A percentile compares a stretch with the other conserved stretches of the same genome.
Evolutionary conservation across 1,284 basidiomycete genomes (phyloP).

Genomic region (Phellopilus nigrolimitatus): DNA sequence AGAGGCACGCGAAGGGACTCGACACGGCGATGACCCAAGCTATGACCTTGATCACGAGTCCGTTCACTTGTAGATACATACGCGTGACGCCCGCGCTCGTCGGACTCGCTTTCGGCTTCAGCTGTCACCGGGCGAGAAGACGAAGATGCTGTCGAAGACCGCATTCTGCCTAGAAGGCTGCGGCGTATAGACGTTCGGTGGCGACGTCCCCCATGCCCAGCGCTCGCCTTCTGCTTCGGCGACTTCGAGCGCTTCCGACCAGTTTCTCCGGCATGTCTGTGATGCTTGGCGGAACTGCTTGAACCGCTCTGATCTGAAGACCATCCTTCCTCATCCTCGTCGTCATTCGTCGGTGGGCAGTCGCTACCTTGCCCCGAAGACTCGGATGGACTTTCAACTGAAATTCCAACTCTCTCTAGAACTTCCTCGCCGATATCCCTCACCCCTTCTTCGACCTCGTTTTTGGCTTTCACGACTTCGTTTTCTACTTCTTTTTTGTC

Average conservation of each 20-base stretch:
- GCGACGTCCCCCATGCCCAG: constrained; percentile 4
- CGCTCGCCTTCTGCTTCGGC: constrained; percentile 10
- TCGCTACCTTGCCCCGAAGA: constrained; percentile 10
- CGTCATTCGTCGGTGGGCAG: constrained; percentile 23
- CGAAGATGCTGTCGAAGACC: constrained; percentile 5
- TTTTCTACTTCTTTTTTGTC: constrained; percentile 12
- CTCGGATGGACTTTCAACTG: neutral
- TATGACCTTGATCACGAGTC: neutral
- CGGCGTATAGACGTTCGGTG: constrained; percentile 17
- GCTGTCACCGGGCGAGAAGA: neutral
- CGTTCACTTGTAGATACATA: neutral
- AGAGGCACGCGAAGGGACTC: constrained; percentile 15
- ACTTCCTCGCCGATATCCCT: constrained; percentile 9
- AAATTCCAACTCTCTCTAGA: constrained; percentile 1
- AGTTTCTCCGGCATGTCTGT: neutral
- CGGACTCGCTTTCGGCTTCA: constrained; percentile 11
- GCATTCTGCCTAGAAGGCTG: constrained; percentile 8
- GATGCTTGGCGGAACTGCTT: neutral
- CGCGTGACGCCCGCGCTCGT: constrained; percentile 13
- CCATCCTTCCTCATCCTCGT: constrained; percentile 45
- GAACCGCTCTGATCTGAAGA: constrained; percentile 37
- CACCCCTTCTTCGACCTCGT: constrained; percentile 6
- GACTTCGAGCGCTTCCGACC: constrained; percentile 15
- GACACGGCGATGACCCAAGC: constrained; percentile 11
- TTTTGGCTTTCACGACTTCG: constrained; percentile 2